Evolutionary conservation across 1,284 basidiomycete species (phyloP), one percentile per base, ranked within the genome.

Genomic region (Melampsora medusae): DNA sequence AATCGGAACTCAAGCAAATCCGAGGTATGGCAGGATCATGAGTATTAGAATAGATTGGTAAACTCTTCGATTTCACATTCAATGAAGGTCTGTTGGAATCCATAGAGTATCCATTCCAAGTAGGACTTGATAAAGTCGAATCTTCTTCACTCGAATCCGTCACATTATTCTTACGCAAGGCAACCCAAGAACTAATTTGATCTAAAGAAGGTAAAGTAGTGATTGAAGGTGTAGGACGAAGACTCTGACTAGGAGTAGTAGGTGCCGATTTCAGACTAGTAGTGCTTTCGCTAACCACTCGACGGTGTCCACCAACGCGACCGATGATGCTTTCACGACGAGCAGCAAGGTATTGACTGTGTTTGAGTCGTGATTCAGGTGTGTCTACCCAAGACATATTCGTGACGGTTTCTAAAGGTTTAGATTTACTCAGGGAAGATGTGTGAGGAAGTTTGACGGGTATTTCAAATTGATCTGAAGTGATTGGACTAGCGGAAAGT

Each of bases 241-340:
- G 25, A 33, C 2, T 9, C 12, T 16, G 2, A 4, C 16, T 1
- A n/a, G 53, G 35, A 64, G 61, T 19, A n/a, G 53, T 35, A 64
- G 61, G 10, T 64, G 6, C 10, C 2, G n/a, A 33, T 19, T 19
- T 33, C 10, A 19, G 28, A 12, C 28, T 19, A 48, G 2, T 12
- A 48, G 0, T 12, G 16, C 38, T 25, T 42, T 67, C 65, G n/a
- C 65, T 67, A 6, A 48, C 38, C 12, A 67, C 65, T 22, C 65
- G 38, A 67, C n/a, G 35, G 16, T 22, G 16, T n/a, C 61, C 61
- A 46, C 42, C 4, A 28, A 67, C 42, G 9, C 35, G 25, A 22
- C n/a, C 19, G 7, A 67, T 67, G 22, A 67, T 67, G 48, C 65
- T 67, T 67, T 42, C 22, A n/a, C 65, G 10, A 48, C 35, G 65